These are phyloP conservation scores for Balakata baccata DNA, from an alignment of 345 rosid species.

Conservation along the genomic window DNA sequence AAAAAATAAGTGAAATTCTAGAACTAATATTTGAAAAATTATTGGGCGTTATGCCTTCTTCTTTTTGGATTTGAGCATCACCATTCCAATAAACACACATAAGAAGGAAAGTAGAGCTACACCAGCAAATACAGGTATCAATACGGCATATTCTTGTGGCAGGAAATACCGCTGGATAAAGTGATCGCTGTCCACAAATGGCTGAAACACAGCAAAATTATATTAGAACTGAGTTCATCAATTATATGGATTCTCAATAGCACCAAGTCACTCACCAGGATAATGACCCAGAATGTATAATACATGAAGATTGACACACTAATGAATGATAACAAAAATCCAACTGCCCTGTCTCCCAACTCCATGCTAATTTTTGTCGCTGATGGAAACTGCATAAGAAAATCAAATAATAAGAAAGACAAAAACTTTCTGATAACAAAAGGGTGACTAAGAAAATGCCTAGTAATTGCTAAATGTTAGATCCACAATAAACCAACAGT, in stretches of 20 bases:
- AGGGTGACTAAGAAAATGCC: too few species aligned
- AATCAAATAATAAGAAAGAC: neutral
- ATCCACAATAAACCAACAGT: too few species aligned
- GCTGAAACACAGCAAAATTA: slow-evolving; percentile 47
- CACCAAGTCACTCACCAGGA: slow-evolving; percentile 50
- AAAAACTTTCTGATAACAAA: neutral
- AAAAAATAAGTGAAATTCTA: too few species aligned
- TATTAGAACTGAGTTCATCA: neutral
- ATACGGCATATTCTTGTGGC: slow-evolving; percentile 77
- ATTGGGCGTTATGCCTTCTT: slow-evolving; percentile 50
- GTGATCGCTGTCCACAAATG: slow-evolving; percentile 85
- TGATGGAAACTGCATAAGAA: slow-evolving; percentile 2
- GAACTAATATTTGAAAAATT: too few species aligned
- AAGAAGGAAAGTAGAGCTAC: slow-evolving; percentile 62
- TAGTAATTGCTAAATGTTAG: too few species aligned
- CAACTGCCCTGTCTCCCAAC: slow-evolving; percentile 79
- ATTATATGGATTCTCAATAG: neutral
- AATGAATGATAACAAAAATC: slow-evolving; percentile 59
- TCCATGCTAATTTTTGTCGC: slow-evolving; percentile 45
- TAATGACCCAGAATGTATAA: slow-evolving; percentile 94
- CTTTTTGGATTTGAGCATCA: slow-evolving; percentile 79
- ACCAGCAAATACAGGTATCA: slow-evolving; percentile 71
- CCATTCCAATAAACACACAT: slow-evolving; percentile 65
- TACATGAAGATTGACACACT: slow-evolving; percentile 84
- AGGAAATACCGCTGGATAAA: slow-evolving; percentile 83